Evolutionary conservation across 768 basidiomycete species (phyloP).

Genomic region (Thelephora aurantiotincta): DNA sequence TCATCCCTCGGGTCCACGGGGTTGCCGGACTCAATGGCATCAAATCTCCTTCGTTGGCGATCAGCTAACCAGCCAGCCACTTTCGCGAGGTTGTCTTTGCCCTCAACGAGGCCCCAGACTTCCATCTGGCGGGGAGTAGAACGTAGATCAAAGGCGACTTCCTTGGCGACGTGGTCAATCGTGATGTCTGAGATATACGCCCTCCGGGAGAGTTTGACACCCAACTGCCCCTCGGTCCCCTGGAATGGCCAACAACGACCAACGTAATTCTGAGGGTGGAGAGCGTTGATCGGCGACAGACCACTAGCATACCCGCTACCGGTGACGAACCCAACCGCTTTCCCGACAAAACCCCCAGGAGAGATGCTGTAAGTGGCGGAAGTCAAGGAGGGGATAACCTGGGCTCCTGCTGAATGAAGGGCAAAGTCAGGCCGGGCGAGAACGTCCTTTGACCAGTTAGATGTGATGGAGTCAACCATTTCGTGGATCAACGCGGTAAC

Average conservation of each 20-base stretch:
- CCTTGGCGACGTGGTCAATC: conserved; percentile 76
- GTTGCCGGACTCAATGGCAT: conserved; percentile 6
- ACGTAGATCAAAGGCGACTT: conserved; percentile 68
- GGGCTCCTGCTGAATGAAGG: conserved; percentile 67
- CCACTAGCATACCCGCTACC: conserved; percentile 53
- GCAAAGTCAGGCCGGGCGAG: conserved; percentile 79
- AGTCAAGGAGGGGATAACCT: conserved; percentile 72
- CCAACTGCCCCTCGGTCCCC: conserved; percentile 68
- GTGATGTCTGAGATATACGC: conserved; percentile 53
- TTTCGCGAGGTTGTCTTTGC: conserved; percentile 51
- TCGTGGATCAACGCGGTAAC: conserved; percentile 53
- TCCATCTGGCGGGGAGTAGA: conserved; percentile 81
- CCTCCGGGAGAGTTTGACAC: conserved; percentile 59
- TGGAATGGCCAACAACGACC: conserved; percentile 93
- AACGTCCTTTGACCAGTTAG: conserved; percentile 59
- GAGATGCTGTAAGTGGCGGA: conserved; percentile 61
- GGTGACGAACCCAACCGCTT: conserved; percentile 41
- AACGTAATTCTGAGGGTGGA: conserved; percentile 73
- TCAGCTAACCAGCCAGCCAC: conserved; percentile 37
- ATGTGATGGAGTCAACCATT: conserved; percentile 66
- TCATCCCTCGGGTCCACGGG: conserved; percentile 5
- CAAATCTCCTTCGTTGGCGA: conserved; percentile 11
- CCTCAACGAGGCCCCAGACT: conserved; percentile 84
- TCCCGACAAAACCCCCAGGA: conserved; percentile 32
- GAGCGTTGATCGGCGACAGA: conserved; percentile 70